A percentile compares a stretch with the other conserved stretches of the same genome.
phyloP scores from a whole-genome alignment of 2,329 filamentous ascomycete genomes.

The Aspergillus fumigatiaffinis region DNA sequence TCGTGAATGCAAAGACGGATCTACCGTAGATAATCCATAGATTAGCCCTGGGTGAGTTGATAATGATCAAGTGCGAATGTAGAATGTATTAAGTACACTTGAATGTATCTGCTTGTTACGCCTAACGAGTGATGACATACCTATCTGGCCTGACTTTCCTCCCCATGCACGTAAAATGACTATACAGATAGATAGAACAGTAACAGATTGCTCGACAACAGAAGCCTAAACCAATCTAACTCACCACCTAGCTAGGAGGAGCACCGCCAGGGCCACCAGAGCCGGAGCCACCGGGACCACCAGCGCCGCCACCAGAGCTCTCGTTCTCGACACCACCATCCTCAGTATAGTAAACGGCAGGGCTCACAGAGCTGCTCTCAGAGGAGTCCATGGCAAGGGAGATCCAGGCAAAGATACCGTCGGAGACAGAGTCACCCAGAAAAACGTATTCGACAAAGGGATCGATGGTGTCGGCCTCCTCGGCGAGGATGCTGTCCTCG shows the following conservation, averaged over 20 bases:
- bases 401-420: constrained; percentile 55
- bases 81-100: too few species aligned
- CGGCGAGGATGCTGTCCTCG: constrained; percentile 48
- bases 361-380: constrained; percentile 23
- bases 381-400: constrained; percentile 48
- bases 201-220: too few species aligned
- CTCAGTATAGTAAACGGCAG: constrained; percentile 31
- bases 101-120: too few species aligned
- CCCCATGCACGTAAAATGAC: too few species aligned
- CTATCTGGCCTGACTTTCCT: too few species aligned
- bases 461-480: constrained; percentile 51
- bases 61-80: too few species aligned
- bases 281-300: not conserved
- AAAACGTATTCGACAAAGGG: constrained; percentile 57
- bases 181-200: too few species aligned
- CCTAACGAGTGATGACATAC: too few species aligned
- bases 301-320: constrained; percentile 9
- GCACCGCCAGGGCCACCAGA: not conserved
- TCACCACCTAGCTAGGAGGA: not conserved
- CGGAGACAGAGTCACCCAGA: constrained; percentile 50
- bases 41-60: too few species aligned
- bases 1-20: too few species aligned
- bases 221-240: too few species aligned
- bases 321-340: constrained; percentile 32
- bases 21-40: too few species aligned